Conservation (phyloP, 306 rosid species). For the Prunus salicina region DNA sequence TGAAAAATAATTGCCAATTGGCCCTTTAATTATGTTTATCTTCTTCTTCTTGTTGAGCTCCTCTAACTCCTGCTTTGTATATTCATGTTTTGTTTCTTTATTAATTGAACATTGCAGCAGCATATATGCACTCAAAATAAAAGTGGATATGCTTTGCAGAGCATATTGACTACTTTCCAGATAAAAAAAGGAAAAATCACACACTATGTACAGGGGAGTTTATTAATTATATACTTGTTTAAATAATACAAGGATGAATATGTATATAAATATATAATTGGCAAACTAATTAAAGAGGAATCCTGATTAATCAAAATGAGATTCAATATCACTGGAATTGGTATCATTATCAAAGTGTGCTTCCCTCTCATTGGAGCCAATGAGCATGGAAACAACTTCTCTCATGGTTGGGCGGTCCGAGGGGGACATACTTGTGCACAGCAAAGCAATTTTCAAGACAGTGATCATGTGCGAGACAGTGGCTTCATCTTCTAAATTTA, state of each 20-base stretch:
- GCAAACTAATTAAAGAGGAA: background rate
- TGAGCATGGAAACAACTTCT: constrained; percentile 62
- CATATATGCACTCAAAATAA: no score
- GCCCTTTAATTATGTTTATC: no score
- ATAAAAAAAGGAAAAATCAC: background rate
- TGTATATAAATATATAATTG: background rate
- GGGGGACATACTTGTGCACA: constrained; percentile 67
- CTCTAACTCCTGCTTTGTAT: no score
- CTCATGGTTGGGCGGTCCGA: constrained; percentile 64
- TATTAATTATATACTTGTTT: background rate
- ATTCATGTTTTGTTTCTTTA: no score
- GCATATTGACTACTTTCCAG: background rate
- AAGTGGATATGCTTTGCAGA: no score
- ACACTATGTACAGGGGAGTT: background rate
- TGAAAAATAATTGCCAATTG: no score
- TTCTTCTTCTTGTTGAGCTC: no score
- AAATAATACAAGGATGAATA: background rate
- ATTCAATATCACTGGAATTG: background rate
- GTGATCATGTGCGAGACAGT: constrained; percentile 59
- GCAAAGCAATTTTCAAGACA: constrained; percentile 66
- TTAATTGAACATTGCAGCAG: no score
- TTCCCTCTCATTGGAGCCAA: constrained; percentile 55
- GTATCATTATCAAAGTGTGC: constrained; percentile 33
- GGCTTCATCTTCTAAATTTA: constrained; percentile 41
- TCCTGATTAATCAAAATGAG: background rate